Conservation (phyloP, 2,329 filamentous ascomycete genomes). For the Ascochyta fabae region DNA sequence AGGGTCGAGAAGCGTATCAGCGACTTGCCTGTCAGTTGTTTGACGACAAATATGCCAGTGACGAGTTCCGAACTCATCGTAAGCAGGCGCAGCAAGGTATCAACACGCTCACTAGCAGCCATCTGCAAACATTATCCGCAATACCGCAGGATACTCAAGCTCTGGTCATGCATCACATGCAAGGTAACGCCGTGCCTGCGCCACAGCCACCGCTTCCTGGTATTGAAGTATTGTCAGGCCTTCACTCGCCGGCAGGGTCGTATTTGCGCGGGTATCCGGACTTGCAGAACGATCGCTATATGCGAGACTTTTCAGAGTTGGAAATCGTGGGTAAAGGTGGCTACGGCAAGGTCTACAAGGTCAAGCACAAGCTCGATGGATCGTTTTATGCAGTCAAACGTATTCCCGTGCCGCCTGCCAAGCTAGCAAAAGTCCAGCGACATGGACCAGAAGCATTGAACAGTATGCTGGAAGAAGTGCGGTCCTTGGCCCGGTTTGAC, state of each 20-base stretch:
- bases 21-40: constrained; percentile 48
- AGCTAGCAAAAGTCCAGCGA: constrained; percentile 60
- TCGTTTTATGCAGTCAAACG: constrained; percentile 71
- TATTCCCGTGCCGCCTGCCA: constrained; percentile 62
- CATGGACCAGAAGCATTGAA: constrained; percentile 62
- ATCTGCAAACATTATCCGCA: constrained; percentile 32
- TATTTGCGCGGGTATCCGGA: constrained; percentile 39
- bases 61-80: constrained; percentile 46
- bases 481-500: constrained; percentile 66
- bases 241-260: constrained; percentile 22
- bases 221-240: constrained; percentile 23
- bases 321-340: constrained; percentile 68
- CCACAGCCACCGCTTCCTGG: constrained; percentile 21
- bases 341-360: constrained; percentile 69
- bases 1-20: constrained; percentile 50
- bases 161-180: constrained; percentile 26
- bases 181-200: constrained; percentile 6
- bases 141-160: constrained; percentile 34
- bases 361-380: constrained; percentile 66
- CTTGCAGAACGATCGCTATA: constrained; percentile 42
- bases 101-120: constrained; percentile 34
- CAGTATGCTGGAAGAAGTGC: constrained; percentile 64
- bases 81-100: constrained; percentile 49
- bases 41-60: constrained; percentile 47
- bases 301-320: constrained; percentile 48